Conservation (phyloP, 225 moss, liverwort and hornwort species). For the Lunularia cruciata region DNA sequence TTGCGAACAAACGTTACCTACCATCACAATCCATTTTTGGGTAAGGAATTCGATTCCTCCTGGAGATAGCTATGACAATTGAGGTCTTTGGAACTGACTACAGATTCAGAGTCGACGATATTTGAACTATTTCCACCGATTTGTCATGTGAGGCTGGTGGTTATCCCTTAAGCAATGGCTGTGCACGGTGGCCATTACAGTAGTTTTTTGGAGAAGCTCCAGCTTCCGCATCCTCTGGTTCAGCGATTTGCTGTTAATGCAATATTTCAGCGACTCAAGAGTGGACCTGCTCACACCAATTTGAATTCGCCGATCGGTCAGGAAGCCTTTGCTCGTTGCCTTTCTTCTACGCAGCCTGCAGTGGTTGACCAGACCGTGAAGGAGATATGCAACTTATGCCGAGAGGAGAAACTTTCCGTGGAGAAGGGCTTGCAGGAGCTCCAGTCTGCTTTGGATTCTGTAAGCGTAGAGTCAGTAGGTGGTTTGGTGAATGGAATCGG, state of each 20-base stretch:
- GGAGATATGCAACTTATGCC: slow-evolving; percentile 43
- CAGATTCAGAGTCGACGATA: no score
- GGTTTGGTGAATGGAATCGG: slow-evolving; percentile 49
- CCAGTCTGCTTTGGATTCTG: slow-evolving; percentile 48
- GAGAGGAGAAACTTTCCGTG: slow-evolving; percentile 29
- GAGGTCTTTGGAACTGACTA: no score
- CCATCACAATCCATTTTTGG: slow-evolving; percentile 29
- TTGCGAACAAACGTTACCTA: slow-evolving; percentile 18
- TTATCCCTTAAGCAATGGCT: slow-evolving; percentile 12
- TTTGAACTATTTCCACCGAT: no score
- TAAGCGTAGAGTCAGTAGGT: slow-evolving; percentile 32
- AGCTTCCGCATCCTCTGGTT: slow-evolving; percentile 47
- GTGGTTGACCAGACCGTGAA: slow-evolving; percentile 54
- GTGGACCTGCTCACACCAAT: slow-evolving; percentile 39
- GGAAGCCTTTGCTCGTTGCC: slow-evolving; percentile 45
- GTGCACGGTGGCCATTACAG: slow-evolving; percentile 33
- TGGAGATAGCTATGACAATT: no score
- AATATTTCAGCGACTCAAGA: slow-evolving; percentile 45
- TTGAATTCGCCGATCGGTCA: slow-evolving; percentile 41
- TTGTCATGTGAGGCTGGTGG: no score
- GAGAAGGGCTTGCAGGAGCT: slow-evolving; percentile 48
- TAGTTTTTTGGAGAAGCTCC: slow-evolving; percentile 40
- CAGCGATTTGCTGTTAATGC: slow-evolving; percentile 51
- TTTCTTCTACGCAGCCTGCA: slow-evolving; percentile 34
- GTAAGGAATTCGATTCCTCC: no score